Percentiles rank a stretch among this genome's conserved stretches.
Evolutionary conservation across 2,329 filamentous ascomycete genomes (phyloP).

Genomic region (Tricladium varicosporioides): DNA sequence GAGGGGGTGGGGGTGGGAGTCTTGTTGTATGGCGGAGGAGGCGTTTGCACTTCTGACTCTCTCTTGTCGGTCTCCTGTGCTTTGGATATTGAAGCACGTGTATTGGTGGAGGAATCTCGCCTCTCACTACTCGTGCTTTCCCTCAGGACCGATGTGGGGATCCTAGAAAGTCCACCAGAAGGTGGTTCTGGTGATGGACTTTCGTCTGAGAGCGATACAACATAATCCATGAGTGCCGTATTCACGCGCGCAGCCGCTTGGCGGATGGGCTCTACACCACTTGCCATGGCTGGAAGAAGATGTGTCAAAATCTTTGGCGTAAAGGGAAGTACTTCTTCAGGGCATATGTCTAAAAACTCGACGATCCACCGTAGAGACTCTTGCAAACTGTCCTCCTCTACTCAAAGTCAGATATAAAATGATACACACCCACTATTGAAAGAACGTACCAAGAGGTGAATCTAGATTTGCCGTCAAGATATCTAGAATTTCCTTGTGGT

Average conservation of each 20-base stretch:
- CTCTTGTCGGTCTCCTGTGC: conserved; percentile 49
- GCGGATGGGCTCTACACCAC: conserved; percentile 83
- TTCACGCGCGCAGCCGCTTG: conserved; percentile 89
- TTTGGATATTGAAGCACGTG: conserved; percentile 38
- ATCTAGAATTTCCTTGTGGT: conserved; percentile 86
- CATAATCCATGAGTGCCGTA: conserved; percentile 86
- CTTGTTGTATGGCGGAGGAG: conserved; percentile 37
- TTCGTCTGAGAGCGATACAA: conserved; percentile 81
- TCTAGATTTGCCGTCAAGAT: conserved; percentile 89
- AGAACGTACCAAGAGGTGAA: conserved; percentile 65
- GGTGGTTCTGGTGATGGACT: conserved; percentile 42
- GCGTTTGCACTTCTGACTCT: conserved; percentile 52
- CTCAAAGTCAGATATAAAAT: conserved; percentile 16
- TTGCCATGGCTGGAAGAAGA: conserved; percentile 90
- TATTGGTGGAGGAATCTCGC: conserved; percentile 31
- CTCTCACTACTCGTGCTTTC: conserved; percentile 31
- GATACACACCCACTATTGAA: background rate
- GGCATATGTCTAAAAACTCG: conserved; percentile 93
- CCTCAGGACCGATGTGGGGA: conserved; percentile 40
- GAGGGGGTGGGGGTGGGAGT: conserved; percentile 36
- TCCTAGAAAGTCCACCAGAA: conserved; percentile 38
- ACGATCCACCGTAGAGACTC: conserved; percentile 95
- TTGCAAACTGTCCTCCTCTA: conserved; percentile 87
- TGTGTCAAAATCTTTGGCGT: conserved; percentile 90
- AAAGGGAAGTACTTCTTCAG: conserved; percentile 92